Percentiles rank a stretch among this genome's conserved stretches.
Evolutionary conservation across 805 yeast species (phyloP).

Genomic region (Middelhovenomyces tepae): DNA sequence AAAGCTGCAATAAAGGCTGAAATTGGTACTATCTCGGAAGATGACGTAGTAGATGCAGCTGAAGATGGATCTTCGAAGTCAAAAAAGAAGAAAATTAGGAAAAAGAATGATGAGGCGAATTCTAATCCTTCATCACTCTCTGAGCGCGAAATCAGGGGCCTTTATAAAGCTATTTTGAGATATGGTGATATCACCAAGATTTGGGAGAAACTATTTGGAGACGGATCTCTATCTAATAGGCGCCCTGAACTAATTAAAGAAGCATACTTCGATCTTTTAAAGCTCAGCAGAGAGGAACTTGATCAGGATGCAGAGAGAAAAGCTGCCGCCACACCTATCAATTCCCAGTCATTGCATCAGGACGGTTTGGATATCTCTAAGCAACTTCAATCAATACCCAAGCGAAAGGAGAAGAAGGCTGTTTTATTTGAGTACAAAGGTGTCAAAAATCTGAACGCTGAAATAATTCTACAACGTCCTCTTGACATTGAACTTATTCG

Average conservation of each 20-base stretch:
- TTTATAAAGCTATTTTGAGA: constrained; percentile 73
- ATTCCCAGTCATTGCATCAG: constrained; percentile 23
- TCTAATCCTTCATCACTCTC: constrained; percentile 54
- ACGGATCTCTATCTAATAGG: constrained; percentile 80
- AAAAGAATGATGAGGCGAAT: constrained; percentile 36
- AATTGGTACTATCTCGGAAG: constrained; percentile 27
- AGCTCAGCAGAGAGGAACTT: constrained; percentile 51
- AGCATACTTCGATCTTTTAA: constrained; percentile 65
- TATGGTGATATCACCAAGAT: constrained; percentile 68
- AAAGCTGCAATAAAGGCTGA: constrained; percentile 53
- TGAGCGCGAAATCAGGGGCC: constrained; percentile 78
- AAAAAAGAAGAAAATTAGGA: constrained; percentile 25
- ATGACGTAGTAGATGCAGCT: constrained; percentile 35
- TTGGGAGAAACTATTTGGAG: constrained; percentile 83
- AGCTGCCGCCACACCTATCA: constrained; percentile 22
- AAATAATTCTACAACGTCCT: constrained; percentile 72
- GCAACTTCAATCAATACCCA: constrained; percentile 5
- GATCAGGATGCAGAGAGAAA: constrained; percentile 60
- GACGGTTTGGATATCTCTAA: constrained; percentile 14
- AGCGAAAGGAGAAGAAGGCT: constrained; percentile 78
- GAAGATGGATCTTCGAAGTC: constrained; percentile 29
- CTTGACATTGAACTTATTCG: constrained; percentile 67
- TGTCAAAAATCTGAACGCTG: constrained; percentile 87
- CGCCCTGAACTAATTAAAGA: constrained; percentile 69
- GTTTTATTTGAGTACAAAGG: constrained; percentile 81